Base-by-base conservation (phyloP, 768 basidiomycete genomes). In the Cubamyces sp. region DNA sequence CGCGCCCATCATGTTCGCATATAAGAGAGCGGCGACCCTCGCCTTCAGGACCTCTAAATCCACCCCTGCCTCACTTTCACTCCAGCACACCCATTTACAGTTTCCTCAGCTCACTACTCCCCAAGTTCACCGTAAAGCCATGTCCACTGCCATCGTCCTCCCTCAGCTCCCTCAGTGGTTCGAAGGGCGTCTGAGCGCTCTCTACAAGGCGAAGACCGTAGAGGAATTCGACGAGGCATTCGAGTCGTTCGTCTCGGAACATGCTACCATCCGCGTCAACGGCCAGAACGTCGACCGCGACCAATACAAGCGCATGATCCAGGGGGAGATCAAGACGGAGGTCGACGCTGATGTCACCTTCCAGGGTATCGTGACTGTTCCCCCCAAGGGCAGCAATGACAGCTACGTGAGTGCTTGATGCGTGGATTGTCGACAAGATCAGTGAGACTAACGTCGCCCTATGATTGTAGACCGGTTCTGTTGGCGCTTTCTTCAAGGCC, bases 161-260 rank as follows among this genome's bases (percentile, higher is more conserved):
- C 80, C 78, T 7, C 64, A 74, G 2, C 81, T 83, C 62, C 73
- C 74, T 25, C 68, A 70, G 43, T 83, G 79, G 79, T 75, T 79
- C 15, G 63, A 81, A 64, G 68, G 72, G 53, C 78, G 68, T 65
- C 51, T 84, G 56, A 70, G 70, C 3, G 64, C 76, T 25, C 56
- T 84, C 48, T 72, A 79, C 62, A 62, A 74, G 58, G 77, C 81
- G 5, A 78, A 77, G 37, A 78, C 72, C 4, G 43, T 68, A 23
- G 59, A 61, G 0, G 74, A 69, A 18, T 80, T 82, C 60, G 60
- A 75, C 49, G 34, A 61, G 19, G 74, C 77, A 0, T 80, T 83
- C 69, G 76, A 82, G 39, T 68, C 60, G 1, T 79, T 80, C 61
- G 68, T 84, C 60, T 74, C 78, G 7, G 30, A 69, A 40, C 23